Base-by-base conservation (phyloP, 2,329 filamentous ascomycete species). In the Basipetospora chlamydospora region DNA sequence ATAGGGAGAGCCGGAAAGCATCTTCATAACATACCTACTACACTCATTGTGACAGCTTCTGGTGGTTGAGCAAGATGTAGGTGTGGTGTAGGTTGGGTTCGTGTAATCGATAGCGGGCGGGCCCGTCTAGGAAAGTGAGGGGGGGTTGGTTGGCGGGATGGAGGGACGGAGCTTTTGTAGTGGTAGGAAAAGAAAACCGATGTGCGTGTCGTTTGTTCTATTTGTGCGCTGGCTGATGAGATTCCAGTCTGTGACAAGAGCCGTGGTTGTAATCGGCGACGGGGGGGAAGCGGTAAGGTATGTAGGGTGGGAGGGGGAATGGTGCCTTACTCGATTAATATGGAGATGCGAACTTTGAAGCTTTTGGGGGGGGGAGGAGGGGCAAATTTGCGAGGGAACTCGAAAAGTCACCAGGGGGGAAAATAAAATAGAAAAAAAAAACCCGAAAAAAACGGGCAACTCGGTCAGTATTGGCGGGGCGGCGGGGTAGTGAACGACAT, bases 21-120 rank as follows among this genome's bases (percentile, higher is more conserved):
- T 38, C 15, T 36, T 58, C n/a, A n/a, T n/a, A n/a, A n/a, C 61
- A 46, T 60, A 70, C 66, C 66, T 48, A 70, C 66, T 53, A 70
- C 66, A 58, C 61, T 66, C 66, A 70, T 70, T 59, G 45, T 63
- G 55, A 28, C 21, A 16, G 26, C 26, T 29, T 23, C 26, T 37
- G 17, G 11, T 26, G 15, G 23, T 23, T 4, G 12, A 34, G 4
- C 15, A 16, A 34, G 26, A 28, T 15, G 26, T 28, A n/a, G 13
- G 26, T 4, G 26, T 13, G 12, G 8, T 6, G 13, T 28, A 13
- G 4, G 6, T 28, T 5, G 9, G 12, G 12, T 28, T 28, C 13
- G 26, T 28, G n/a, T n/a, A n/a, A n/a, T n/a, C n/a, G n/a, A n/a
- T n/a, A n/a, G n/a, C n/a, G n/a, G n/a, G n/a, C n/a, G n/a, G n/a